Conservation (phyloP, 1,284 basidiomycete species). For the Ganoderma resinaceum region DNA sequence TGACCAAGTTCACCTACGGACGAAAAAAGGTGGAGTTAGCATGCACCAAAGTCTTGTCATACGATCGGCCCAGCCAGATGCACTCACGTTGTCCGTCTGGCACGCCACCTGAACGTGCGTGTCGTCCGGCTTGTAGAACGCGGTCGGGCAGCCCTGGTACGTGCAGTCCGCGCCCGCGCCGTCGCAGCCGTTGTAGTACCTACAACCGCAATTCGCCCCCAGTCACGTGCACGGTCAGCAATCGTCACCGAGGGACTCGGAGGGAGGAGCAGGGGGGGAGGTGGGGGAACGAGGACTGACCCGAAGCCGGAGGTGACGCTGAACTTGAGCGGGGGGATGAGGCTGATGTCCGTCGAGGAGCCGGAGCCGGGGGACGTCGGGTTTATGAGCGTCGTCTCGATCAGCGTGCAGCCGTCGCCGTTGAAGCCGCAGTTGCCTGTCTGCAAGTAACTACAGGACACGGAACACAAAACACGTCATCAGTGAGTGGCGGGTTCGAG, state of each 20-base stretch:
- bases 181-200: slow-evolving; percentile 42
- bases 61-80: background rate
- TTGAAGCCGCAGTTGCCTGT: slow-evolving; percentile 46
- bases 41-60: too few relatives aligned
- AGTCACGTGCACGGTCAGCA: background rate
- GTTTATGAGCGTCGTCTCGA: slow-evolving; percentile 54
- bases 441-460: slow-evolving; percentile 38
- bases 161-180: slow-evolving; percentile 37
- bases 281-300: background rate
- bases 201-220: background rate
- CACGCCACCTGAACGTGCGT: slow-evolving; percentile 49
- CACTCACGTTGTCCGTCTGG: slow-evolving; percentile 36
- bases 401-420: slow-evolving; percentile 49
- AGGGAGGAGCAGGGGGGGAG: too few relatives aligned
- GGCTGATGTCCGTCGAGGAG: slow-evolving; percentile 50
- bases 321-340: slow-evolving; percentile 48
- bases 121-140: slow-evolving; percentile 50
- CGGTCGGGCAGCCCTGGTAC: slow-evolving; percentile 39
- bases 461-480: background rate
- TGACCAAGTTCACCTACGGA: slow-evolving; percentile 39
- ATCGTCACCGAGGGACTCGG: too few relatives aligned
- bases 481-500: background rate
- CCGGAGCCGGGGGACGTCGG: slow-evolving; percentile 47
- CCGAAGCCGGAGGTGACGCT: slow-evolving; percentile 41
- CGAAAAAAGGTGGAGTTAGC: background rate